Base-by-base conservation (phyloP, 2,329 filamentous ascomycete genomes). In the Cyphellophora europaea region DNA sequence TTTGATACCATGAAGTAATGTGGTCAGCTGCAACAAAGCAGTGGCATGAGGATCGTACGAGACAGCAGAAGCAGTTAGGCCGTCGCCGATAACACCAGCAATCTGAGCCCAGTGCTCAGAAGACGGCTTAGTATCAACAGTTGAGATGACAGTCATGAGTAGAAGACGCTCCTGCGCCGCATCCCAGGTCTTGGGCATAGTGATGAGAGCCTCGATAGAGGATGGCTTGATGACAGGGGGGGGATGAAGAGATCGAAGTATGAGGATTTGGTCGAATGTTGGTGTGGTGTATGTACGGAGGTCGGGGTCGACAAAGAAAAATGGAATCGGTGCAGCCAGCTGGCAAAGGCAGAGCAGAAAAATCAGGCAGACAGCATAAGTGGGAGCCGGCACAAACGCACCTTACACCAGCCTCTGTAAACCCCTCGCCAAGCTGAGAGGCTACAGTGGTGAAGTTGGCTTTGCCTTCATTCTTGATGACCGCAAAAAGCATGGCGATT, bases 71-170 rank as follows among this genome's bases (percentile, higher is more conserved):
- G 23, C 44, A 23, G 42, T 49, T 11, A 49, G 34, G 8, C 36
- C 42, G 23, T 17, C 19, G 12, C 46, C 44, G 11, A 50, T 45
- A 17, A 36, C 45, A 17, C 42, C 40, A 11, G 44, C 47, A 35
- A 50, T 45, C 11, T 36, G 14, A 14, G 43, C 40, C 45, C 50
- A 50, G 5, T 44, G 46, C 2, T 39, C 36, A 13, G 41, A 11
- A 1, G 35, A 5, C 11, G 42, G 42, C 13, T 21, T 16, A 5
- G 16, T n/a, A 14, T 45, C 41, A 12, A 40, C 40, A 3, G 33
- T 33, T 2, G 40, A 42, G 10, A 45, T 45, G n/a, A 38, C 40
- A 13, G 41, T 21, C 11, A 45, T 32, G 12, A 45, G 40, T 40
- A 45, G 42, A n/a, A 30, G 40, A 5, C 43, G 40, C 32, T 43